These are phyloP conservation scores for Backusella morwellensis DNA, from an alignment of 192 early-diverging fungal species.

Conservation along the genomic window DNA sequence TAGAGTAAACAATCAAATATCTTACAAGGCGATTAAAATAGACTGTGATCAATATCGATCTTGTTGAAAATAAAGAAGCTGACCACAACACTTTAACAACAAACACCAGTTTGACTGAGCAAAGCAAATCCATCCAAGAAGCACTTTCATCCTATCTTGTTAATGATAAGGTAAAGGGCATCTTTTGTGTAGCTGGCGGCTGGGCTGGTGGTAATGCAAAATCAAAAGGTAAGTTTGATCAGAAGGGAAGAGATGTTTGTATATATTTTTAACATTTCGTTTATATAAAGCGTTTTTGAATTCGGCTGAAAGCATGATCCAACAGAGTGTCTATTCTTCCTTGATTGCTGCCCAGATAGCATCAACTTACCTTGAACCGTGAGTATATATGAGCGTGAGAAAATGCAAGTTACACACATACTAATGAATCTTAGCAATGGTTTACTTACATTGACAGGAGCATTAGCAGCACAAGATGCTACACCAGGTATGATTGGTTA, in stretches of 20 bases:
- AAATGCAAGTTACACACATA: not conserved
- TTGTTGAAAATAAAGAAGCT: slow-evolving; percentile 70
- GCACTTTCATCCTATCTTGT: slow-evolving; percentile 36
- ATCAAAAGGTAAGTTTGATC: slow-evolving; percentile 43
- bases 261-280: not conserved
- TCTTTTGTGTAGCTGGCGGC: slow-evolving; percentile 94
- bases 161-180: slow-evolving; percentile 65
- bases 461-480: slow-evolving; percentile 62
- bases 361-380: slow-evolving; percentile 69
- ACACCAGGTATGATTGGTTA: slow-evolving; percentile 89
- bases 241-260: not conserved
- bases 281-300: slow-evolving; percentile 55
- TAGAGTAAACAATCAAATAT: not conserved
- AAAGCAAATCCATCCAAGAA: slow-evolving; percentile 56
- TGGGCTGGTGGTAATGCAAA: slow-evolving; percentile 91
- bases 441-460: slow-evolving; percentile 79
- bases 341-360: slow-evolving; percentile 83
- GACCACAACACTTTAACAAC: slow-evolving; percentile 65
- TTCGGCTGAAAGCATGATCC: slow-evolving; percentile 72
- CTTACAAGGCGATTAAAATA: slow-evolving; percentile 16
- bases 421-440: slow-evolving; percentile 48
- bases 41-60: slow-evolving; percentile 79
- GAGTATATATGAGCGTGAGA: slow-evolving; percentile 24
- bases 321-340: slow-evolving; percentile 81
- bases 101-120: slow-evolving; percentile 48